A percentile compares a stretch with the other conserved stretches of the same genome.
These are phyloP conservation scores for Coemansia pectinata DNA, from an alignment of 192 early-diverging fungal species.

Conservation along the genomic window DNA sequence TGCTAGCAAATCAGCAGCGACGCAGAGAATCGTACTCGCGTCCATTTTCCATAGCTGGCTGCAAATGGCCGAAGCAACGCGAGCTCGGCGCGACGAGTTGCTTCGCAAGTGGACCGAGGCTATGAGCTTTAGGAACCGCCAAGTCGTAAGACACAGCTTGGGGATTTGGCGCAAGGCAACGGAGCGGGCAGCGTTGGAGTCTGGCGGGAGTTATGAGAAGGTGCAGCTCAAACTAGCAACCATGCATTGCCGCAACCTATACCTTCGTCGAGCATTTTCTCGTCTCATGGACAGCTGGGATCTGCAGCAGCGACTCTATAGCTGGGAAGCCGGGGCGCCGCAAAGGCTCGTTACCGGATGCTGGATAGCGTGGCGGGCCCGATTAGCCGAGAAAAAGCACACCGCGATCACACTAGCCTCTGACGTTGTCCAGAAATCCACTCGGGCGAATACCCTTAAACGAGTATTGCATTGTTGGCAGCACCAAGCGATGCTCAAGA, in stretches of 20 bases:
- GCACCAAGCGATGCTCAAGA: background rate
- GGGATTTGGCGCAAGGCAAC: conserved; percentile 1
- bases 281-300: background rate
- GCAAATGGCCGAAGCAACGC: conserved; percentile 20
- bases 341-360: background rate
- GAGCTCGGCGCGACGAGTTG: conserved; percentile 27
- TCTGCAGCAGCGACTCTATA: conserved; percentile 5
- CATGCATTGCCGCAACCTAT: conserved; percentile 16
- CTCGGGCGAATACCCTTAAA: background rate
- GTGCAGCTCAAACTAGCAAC: conserved; percentile 13
- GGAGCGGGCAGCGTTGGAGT: background rate
- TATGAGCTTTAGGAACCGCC: conserved; percentile 2
- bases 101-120: conserved; percentile 29
- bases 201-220: conserved; percentile 7
- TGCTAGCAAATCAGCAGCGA: conserved; percentile 25
- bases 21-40: conserved; percentile 24
- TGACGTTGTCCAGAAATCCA: background rate
- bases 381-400: background rate
- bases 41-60: conserved; percentile 35
- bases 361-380: background rate
- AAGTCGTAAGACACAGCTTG: conserved; percentile 9
- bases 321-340: background rate
- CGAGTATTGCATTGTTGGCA: conserved; percentile 1
- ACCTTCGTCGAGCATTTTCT: background rate
- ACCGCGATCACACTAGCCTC: background rate